Evolutionary conservation across 768 basidiomycete genomes (phyloP), one percentile per base, ranked within the genome.

Genomic region (Mycena alexandri): DNA sequence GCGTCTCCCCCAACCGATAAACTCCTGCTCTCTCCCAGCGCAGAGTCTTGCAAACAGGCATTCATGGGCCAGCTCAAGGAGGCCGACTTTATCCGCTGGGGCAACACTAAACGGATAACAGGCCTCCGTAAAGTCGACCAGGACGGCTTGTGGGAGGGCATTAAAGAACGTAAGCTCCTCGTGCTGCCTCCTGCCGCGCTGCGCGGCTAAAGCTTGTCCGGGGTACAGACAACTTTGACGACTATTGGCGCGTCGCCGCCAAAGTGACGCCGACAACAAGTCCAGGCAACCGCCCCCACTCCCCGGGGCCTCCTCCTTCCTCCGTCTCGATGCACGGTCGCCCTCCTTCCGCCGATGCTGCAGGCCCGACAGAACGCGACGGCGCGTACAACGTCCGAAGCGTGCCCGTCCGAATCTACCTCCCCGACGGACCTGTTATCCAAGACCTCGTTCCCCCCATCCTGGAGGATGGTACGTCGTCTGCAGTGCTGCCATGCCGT

Each of bases 41-140:
- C 91, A 22, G 97, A 99, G 56, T 85, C 93, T 8, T 96, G 95
- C 83, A 96, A 96, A 76, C 92, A 93, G 70, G 90, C 93, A 4
- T 99, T 95, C 77, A 96, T 99, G 93, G 94, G 94, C 10, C 93
- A 96, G 75, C 79, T 97, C 48, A 98, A 99, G 75, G 97, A 99
- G 78, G 96, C 95, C 0, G 98, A 99, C 77, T 98, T 98, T 75
- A 90, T 98, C 52, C 86, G 97, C 52, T 99, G 96, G 95, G 94
- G 98, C 1, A 98, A 93, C 79, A 96, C 95, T 21, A 94, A 95
- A 75, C 88, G 95, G 41, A 94, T 98, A 82, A 98, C 95, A 1
- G 89, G 93, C 19, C 84, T 99, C 38, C 82, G 95, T 60, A 94
- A 96, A 77, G 89, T 87, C 25, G 97, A 99, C 75, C 94, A 99